A percentile compares a stretch with the other conserved stretches of the same genome.
These are phyloP conservation scores for Tetrahymena malaccensis DNA, from an alignment of 73 alveolate genomes.

Conservation along the genomic window DNA sequence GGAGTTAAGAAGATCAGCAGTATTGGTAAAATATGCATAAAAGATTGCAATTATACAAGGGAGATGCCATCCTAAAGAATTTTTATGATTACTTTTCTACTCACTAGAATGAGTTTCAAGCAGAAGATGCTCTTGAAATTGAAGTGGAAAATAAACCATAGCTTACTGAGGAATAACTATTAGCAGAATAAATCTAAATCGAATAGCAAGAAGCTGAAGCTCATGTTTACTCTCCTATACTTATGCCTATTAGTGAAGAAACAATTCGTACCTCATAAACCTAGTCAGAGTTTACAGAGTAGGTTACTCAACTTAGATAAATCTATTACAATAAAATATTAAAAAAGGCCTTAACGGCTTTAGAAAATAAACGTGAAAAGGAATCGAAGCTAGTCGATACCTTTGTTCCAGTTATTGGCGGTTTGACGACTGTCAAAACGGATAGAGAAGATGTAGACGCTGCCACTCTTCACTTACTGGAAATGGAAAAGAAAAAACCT, in stretches of 20 bases:
- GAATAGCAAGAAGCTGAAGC: neutral
- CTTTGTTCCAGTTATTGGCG: conserved; percentile 7
- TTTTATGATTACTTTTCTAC: conserved; percentile 60
- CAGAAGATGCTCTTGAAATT: conserved; percentile 47
- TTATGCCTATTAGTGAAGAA: conserved; percentile 24
- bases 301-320: conserved; percentile 9
- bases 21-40: conserved; percentile 76
- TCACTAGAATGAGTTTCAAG: conserved; percentile 27
- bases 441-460: conserved; percentile 46
- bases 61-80: conserved; percentile 52
- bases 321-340: conserved; percentile 1
- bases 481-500: conserved; percentile 41
- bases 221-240: neutral
- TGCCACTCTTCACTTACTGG: conserved; percentile 24
- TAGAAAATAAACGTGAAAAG: conserved; percentile 11
- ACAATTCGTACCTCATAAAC: conserved; percentile 2
- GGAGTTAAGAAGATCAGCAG: conserved; percentile 49
- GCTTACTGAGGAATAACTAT: neutral
- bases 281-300: neutral
- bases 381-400: conserved; percentile 13
- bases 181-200: conserved; percentile 12
- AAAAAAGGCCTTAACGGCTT: neutral
- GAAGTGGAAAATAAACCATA: conserved; percentile 29
- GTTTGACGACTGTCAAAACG: neutral
- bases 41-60: conserved; percentile 56